Conservation (phyloP, 2,329 filamentous ascomycete species). For the Colletotrichum sp. region DNA sequence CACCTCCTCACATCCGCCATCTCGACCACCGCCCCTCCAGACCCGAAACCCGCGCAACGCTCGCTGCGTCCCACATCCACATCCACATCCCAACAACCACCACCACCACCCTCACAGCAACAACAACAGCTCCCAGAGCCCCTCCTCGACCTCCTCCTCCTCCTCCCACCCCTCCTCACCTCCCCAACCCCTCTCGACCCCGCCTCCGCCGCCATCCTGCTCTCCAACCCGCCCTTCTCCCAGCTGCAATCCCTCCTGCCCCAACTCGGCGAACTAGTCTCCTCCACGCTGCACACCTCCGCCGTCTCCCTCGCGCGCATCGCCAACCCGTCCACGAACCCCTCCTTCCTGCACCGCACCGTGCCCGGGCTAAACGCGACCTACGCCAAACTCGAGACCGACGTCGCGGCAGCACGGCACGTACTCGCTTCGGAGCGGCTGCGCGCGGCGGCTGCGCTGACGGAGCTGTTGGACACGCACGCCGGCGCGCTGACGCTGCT, state of each 20-base stretch:
- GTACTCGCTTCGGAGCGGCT: constrained; percentile 44
- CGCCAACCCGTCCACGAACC: constrained; percentile 53
- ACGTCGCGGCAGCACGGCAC: constrained; percentile 32
- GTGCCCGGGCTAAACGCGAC: constrained; percentile 53
- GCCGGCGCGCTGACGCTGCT: constrained; percentile 44
- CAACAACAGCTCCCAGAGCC: constrained; percentile 41
- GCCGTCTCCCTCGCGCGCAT: constrained; percentile 55
- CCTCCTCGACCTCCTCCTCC: constrained; percentile 58
- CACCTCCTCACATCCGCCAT: constrained; percentile 58
- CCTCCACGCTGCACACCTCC: constrained; percentile 51
- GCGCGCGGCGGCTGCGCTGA: constrained; percentile 39
- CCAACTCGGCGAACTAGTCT: constrained; percentile 50
- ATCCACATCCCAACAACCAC: constrained; percentile 18
- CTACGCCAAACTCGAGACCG: constrained; percentile 39
- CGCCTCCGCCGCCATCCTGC: constrained; percentile 45
- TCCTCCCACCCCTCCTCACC: constrained; percentile 56
- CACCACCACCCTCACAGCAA: constrained; percentile 18
- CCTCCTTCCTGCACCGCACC: constrained; percentile 62
- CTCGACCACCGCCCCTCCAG: constrained; percentile 43
- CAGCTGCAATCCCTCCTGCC: constrained; percentile 54
- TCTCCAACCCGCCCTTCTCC: constrained; percentile 55
- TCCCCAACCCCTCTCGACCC: constrained; percentile 38
- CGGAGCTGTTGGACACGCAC: constrained; percentile 43
- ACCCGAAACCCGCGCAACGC: constrained; percentile 17
- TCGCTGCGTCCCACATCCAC: constrained; percentile 28